A percentile compares a stretch with the other conserved stretches of the same genome.
These are phyloP conservation scores for Coemansia sp. DNA, from an alignment of 192 early-diverging fungal species.

Conservation along the genomic window DNA sequence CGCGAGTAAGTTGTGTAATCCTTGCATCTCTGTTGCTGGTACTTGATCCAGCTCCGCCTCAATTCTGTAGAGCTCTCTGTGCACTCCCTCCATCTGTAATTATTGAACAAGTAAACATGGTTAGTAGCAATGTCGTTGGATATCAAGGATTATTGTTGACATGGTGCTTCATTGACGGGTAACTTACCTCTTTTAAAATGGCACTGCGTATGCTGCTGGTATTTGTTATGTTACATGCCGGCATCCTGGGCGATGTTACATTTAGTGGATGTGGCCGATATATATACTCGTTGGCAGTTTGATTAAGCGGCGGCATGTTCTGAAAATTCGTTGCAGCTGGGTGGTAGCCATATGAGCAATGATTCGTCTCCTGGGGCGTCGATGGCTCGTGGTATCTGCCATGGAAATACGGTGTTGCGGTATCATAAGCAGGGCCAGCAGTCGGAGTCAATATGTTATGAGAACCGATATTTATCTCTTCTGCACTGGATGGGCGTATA, in stretches of 20 bases:
- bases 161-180: not conserved
- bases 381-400: not conserved
- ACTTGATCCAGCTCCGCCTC: slow-evolving; percentile 4
- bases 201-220: not conserved
- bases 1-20: slow-evolving; percentile 13
- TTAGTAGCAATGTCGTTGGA: not conserved
- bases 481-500: not conserved
- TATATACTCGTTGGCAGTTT: not conserved
- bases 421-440: not conserved
- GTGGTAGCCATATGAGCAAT: not conserved
- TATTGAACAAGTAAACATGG: not conserved
- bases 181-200: slow-evolving; percentile 6
- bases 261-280: not conserved
- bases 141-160: not conserved
- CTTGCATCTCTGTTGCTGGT: not conserved
- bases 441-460: not conserved
- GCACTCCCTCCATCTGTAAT: slow-evolving; percentile 13
- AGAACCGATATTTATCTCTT: not conserved
- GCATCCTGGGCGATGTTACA: not conserved
- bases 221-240: not conserved
- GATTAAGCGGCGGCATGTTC: not conserved
- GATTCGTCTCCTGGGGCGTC: not conserved
- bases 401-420: not conserved
- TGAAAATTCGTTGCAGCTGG: not conserved
- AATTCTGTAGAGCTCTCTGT: slow-evolving; percentile 13